These are phyloP conservation scores for Phytopythium cucurbitacearum DNA, from an alignment of 352 stramenopile genomes.

Conservation along the genomic window DNA sequence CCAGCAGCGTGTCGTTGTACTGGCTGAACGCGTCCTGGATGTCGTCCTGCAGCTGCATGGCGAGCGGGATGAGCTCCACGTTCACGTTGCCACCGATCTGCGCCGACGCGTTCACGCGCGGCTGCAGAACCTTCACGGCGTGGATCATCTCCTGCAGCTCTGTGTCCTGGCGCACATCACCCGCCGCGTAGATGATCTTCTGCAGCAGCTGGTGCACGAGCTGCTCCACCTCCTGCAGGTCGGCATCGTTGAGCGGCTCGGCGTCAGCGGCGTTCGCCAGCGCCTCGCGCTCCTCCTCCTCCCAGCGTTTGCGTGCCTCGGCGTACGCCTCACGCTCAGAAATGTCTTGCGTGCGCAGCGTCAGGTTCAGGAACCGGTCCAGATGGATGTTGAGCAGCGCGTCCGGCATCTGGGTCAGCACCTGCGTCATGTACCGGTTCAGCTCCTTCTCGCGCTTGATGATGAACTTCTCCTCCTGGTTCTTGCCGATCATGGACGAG, in stretches of 20 bases:
- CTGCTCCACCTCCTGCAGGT: constrained; percentile 87
- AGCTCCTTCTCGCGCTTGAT: constrained; percentile 90
- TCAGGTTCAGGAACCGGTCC: constrained; percentile 88
- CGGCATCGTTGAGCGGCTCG: constrained; percentile 81
- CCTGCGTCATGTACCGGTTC: constrained; percentile 90
- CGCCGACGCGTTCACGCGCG: constrained; percentile 72
- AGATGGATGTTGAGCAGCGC: constrained; percentile 86
- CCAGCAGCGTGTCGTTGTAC: constrained; percentile 88
- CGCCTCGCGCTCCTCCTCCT: constrained; percentile 85
- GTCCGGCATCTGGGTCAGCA: constrained; percentile 89
- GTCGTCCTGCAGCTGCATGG: constrained; percentile 89
- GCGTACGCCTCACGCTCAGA: constrained; percentile 86
- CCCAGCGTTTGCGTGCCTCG: constrained; percentile 83
- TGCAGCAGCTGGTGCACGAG: constrained; percentile 84
- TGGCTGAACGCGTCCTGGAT: constrained; percentile 90
- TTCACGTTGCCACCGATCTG: constrained; percentile 88
- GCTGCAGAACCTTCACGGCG: constrained; percentile 83
- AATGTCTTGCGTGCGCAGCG: constrained; percentile 82
- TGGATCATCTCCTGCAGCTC: constrained; percentile 90
- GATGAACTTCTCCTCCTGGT: constrained; percentile 90
- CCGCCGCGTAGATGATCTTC: constrained; percentile 87
- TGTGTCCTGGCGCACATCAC: constrained; percentile 84
- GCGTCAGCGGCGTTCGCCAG: constrained; percentile 81
- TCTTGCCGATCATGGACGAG: constrained; percentile 89
- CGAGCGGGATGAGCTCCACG: constrained; percentile 83